These are phyloP conservation scores for Nannochloropsis gaditana DNA, from an alignment of 108 stramenopile species.

Conservation along the genomic window DNA sequence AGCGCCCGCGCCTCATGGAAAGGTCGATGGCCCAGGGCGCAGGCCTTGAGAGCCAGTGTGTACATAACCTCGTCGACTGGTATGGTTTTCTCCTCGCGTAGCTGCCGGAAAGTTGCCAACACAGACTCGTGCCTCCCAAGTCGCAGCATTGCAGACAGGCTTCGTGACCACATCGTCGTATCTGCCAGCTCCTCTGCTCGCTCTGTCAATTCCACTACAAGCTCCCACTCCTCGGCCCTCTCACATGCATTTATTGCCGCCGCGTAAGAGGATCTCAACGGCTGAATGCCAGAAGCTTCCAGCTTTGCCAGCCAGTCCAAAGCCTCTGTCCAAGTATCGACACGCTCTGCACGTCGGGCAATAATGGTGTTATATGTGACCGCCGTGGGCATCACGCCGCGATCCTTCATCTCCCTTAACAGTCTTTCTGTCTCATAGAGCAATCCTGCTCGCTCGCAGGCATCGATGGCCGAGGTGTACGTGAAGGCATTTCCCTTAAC, in stretches of 20 bases:
- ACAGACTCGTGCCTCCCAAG: not conserved
- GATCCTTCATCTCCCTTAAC: conserved; percentile 23
- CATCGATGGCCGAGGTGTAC: conserved; percentile 30
- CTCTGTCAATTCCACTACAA: not conserved
- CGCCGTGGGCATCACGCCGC: conserved; percentile 21
- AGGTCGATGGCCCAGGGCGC: not conserved
- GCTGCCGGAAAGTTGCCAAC: not conserved
- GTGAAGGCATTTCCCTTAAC: not conserved
- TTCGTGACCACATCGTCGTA: not conserved
- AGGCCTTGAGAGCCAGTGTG: not conserved
- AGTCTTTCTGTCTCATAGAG: conserved; percentile 1
- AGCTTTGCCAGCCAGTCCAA: not conserved
- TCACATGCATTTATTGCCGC: conserved; percentile 42
- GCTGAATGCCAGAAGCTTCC: conserved; percentile 34
- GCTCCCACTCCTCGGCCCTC: conserved; percentile 28
- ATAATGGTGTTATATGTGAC: conserved; percentile 5
- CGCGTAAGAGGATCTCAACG: conserved; percentile 38
- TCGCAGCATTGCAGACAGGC: not conserved
- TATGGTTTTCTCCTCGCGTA: not conserved
- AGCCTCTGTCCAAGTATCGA: not conserved
- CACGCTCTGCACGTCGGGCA: not conserved
- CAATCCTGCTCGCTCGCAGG: not conserved
- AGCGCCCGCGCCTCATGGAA: conserved; percentile 16
- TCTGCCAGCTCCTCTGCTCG: not conserved
- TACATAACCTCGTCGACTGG: not conserved